Base-by-base conservation (phyloP, 176 grass and related monocot species). In the Oryza longistaminata region DNA sequence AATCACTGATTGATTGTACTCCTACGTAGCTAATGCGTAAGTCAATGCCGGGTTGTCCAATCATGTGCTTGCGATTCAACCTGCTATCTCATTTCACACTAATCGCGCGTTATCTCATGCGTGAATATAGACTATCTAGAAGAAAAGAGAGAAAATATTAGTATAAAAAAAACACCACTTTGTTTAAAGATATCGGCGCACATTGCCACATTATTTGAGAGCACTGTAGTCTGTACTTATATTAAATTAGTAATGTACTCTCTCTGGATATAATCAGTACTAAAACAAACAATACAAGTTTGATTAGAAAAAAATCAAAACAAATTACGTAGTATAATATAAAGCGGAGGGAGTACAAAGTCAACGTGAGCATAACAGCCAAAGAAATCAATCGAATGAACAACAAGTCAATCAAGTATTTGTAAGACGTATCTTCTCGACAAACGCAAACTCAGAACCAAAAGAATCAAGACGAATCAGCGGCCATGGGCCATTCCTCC, bases 1-100 rank as follows among this genome's bases (percentile, higher is more conserved):
- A 4, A 74, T 29, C 25, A 74, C 27, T 74, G 5, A 33, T 74
- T 50, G 46, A 35, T 35, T 35, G 34, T 31, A 31, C 29, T 31
- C 29, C 29, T 55, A 62, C 21, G 58, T 24, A 62, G 13, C 52
- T 58, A 50, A 50, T 7, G 13, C 48, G 2, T 17, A 53, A 34
- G 48, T 55, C 73, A 34, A 55, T 34, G 48, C 27, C 46, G 5
- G 9, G 73, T 16, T 27, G 17, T 75, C 15, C 48, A 21, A 21
- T 55, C 48, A 75, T 75, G 73, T 75, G 73, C 73, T 33, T 55
- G 46, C 15, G 46, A 53, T 75, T 52, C 46, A 33, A 53, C 48
- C 53, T 52, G 44, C 29, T 34, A 49, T 74, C 9, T 33, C 26
- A 6, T 52, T 7, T 21, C 73, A 53, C 19, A 55, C 58, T 75